phyloP scores from a whole-genome alignment of 495 filamentous ascomycete species.

The Haplographium delicatum region DNA sequence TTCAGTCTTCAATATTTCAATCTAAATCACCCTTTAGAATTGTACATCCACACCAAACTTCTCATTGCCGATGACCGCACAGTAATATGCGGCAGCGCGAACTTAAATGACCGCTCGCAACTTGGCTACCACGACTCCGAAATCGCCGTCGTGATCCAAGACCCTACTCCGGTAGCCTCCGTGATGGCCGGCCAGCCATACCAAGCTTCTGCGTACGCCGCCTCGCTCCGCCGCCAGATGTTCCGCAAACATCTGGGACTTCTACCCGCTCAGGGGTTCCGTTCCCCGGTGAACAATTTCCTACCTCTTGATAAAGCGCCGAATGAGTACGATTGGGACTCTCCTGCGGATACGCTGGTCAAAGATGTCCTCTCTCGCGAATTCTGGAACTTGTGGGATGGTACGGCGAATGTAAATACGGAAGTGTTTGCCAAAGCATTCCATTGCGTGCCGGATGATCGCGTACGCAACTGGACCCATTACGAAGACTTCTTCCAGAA shows the following conservation, averaged over 20 bases:
- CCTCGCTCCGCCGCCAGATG: constrained; percentile 75
- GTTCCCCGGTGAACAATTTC: constrained; percentile 64
- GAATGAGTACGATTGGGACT: constrained; percentile 80
- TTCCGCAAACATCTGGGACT: constrained; percentile 91
- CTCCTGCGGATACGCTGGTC: constrained; percentile 66
- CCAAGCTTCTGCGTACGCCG: constrained; percentile 72
- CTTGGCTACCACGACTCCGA: constrained; percentile 79
- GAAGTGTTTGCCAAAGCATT: constrained; percentile 82
- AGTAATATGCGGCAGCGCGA: constrained; percentile 88
- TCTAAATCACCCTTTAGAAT: constrained; percentile 22
- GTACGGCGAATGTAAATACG: constrained; percentile 71
- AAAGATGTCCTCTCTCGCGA: constrained; percentile 65
- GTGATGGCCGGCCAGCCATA: constrained; percentile 67
- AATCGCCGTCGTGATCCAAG: constrained; percentile 70
- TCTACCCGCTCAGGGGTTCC: constrained; percentile 61
- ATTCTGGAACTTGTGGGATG: constrained; percentile 67
- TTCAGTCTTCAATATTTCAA: background rate
- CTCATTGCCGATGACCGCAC: constrained; percentile 87
- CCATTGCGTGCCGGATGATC: constrained; percentile 81
- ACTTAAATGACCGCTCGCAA: constrained; percentile 92
- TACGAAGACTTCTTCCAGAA: constrained; percentile 77
- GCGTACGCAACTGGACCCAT: constrained; percentile 72
- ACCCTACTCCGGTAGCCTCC: constrained; percentile 62
- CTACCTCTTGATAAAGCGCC: constrained; percentile 61
- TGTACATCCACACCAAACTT: constrained; percentile 92